Evolutionary conservation across 2,329 filamentous ascomycete species (phyloP), one percentile per base, ranked within the genome.

Genomic region (Albophoma yamanashiensis): DNA sequence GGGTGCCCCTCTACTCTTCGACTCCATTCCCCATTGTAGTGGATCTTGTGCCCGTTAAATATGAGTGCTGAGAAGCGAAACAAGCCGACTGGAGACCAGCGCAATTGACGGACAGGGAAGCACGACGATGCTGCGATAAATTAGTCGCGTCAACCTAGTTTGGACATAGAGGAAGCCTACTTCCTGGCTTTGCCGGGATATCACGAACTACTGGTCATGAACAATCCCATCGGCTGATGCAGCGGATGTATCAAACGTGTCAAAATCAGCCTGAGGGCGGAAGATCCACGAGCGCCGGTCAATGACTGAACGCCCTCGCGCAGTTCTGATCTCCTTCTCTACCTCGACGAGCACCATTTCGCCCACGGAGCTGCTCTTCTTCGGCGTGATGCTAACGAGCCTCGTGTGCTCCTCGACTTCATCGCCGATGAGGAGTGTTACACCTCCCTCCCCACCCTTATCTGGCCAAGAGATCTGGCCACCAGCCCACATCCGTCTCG

Each of bases 51-150:
- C 0, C 85, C 89, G 69, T 96, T 96, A 76, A 92, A 92, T 0
- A 90, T 95, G 47, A 96, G 76, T 0, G 90, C 90, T 0, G 88
- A 92, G 76, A 92, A 96, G 22, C 89, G 84, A 73, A 94, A 95
- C 1, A 96, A 79, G 1, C 75, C 77, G 0, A 76, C 74, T 0
- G 77, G 72, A 0, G 79, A 81, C 78, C 76, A 80, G 25, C 67
- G 66, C 5, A 79, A 58, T 17, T 70, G 68, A 12, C 77, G 68
- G 0, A 63, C 52, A 0, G 67, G 67, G 45, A 62, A 64, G 2
- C 56, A 69, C 70, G 12, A 20, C 42, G 27, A 27, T 64, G 38
- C 64, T 62, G 8, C 14, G 4, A 12, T 3, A 0, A n/a, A 15
- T 38, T 25, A 34, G 27, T 6, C 9, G 14, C 52, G 11, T 14